Percentiles rank a stretch among this genome's conserved stretches.
phyloP scores from a whole-genome alignment of 2,329 filamentous ascomycete genomes.

The Claviceps paspali region DNA sequence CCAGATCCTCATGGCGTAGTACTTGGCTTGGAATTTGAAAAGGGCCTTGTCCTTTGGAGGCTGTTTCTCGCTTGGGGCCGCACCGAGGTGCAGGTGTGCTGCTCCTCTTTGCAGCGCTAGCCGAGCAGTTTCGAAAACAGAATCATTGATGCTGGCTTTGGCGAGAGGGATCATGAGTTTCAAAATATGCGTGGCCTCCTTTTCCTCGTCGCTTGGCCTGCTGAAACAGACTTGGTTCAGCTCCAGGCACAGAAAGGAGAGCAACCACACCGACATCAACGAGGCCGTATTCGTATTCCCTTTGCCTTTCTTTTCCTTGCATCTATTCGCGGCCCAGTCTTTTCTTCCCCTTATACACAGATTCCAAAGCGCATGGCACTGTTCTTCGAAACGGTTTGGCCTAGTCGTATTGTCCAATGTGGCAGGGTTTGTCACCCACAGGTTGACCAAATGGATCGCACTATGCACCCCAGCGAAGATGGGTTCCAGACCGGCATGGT shows the following conservation, averaged over 20 bases:
- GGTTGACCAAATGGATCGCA: slow-evolving; percentile 12
- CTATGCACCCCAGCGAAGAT: slow-evolving; percentile 17
- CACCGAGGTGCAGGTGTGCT: background rate
- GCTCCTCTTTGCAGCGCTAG: slow-evolving; percentile 50
- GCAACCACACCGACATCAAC: slow-evolving; percentile 26
- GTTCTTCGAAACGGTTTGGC: slow-evolving; percentile 31
- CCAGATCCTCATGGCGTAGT: slow-evolving; percentile 47
- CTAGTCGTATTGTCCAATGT: background rate
- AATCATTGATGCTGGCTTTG: slow-evolving; percentile 30
- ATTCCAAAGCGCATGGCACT: slow-evolving; percentile 53
- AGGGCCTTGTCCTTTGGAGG: no score
- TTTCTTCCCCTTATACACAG: slow-evolving; percentile 37
- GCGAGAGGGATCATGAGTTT: slow-evolving; percentile 54
- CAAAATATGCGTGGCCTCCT: slow-evolving; percentile 40
- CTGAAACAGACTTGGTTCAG: slow-evolving; percentile 27
- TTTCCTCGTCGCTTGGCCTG: slow-evolving; percentile 12
- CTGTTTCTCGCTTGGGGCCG: slow-evolving; percentile 1
- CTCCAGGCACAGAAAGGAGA: slow-evolving; percentile 56
- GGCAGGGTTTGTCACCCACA: slow-evolving; percentile 1
- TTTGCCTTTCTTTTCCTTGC: slow-evolving; percentile 9
- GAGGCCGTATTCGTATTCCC: slow-evolving; percentile 15
- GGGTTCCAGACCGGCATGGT: slow-evolving; percentile 26
- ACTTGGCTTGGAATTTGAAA: slow-evolving; percentile 38
- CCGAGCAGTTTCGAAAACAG: slow-evolving; percentile 41
- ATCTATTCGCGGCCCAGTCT: slow-evolving; percentile 9